Conservation (phyloP, 1,139 yeast genomes). For the Diutina pseudorugosa region DNA sequence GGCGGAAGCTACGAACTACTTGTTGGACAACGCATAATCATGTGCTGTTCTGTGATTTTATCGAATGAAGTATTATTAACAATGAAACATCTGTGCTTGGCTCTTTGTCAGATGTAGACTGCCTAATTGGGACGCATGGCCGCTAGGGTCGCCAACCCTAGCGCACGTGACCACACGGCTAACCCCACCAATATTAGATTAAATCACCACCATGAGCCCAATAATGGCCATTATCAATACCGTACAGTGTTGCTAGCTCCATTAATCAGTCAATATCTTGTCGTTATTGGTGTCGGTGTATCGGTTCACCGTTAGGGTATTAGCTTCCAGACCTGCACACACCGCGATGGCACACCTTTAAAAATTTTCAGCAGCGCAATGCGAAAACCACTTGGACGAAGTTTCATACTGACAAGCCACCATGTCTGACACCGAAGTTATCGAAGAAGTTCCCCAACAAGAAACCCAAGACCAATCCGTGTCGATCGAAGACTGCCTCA, state of each 20-base stretch:
- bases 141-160: not conserved
- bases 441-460: slow-evolving; percentile 65
- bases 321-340: slow-evolving; percentile 3
- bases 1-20: slow-evolving; percentile 73
- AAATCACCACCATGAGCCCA: too few relatives aligned
- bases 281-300: too few relatives aligned
- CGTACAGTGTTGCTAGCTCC: too few relatives aligned
- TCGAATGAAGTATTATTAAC: not conserved
- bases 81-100: too few relatives aligned
- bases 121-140: not conserved
- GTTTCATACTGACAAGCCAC: slow-evolving; percentile 4
- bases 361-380: not conserved
- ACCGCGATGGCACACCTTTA: not conserved
- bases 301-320: too few relatives aligned
- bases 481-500: slow-evolving; percentile 97
- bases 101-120: not conserved
- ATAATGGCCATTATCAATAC: too few relatives aligned
- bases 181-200: too few relatives aligned
- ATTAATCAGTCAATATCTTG: too few relatives aligned
- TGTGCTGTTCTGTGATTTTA: slow-evolving; percentile 8
- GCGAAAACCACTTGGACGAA: slow-evolving; percentile 4
- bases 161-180: not conserved
- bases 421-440: slow-evolving; percentile 87
- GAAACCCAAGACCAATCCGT: slow-evolving; percentile 80
- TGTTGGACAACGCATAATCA: slow-evolving; percentile 70